Base-by-base conservation (phyloP, 140 eudicot genomes). In the Ambrosia hybrid region DNA sequence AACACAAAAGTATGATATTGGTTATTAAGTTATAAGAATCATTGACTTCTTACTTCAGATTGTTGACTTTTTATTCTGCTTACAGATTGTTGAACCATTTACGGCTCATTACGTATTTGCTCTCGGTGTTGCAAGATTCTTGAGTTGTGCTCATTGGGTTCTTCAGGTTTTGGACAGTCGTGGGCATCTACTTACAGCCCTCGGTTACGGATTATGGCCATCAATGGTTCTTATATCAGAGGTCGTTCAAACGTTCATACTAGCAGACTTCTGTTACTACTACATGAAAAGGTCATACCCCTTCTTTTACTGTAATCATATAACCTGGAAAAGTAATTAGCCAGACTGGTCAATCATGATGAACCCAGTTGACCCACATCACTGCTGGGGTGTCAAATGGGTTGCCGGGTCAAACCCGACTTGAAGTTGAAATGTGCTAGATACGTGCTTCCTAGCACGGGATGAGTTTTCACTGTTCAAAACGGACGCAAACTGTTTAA, bases 131-230 rank as follows among this genome's bases (percentile, higher is more conserved):
- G 97, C 99, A 68, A 93, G 99, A 83, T 93, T 93, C 83, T 84
- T 93, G 83, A 90, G 96, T 74, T 93, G 99, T 73, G 97, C 99
- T 72, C 97, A 93, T 73, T 93, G 97, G 97, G 97, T 93, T 79
- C 97, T 93, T 68, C 99, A 93, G 99, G 99, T 86, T 71, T 72
- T 89, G 89, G 96, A 89, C 74, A 86, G 85, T 16, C 83, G 92
- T 2, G 92, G 92, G 36, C 96, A 82, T 71, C 81, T 89, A 62
- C 91, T 89, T 39, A 84, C 86, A 26, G 96, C 96, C 51, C 70
- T 89, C 48, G 96, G 96, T 65, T 86, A 89, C 26, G 96, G 96
- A 10, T 72, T 89, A 34, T 89, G 96, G 96, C 96, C 96, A 13
- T 79, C 90, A 5, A 89, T 89, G 96, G 96, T 89, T 63, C 88